Percentiles rank a stretch among this genome's conserved stretches.
These are phyloP conservation scores for Umbelopsis sp. DNA, from an alignment of 371 early-diverging fungal genomes.

Conservation along the genomic window DNA sequence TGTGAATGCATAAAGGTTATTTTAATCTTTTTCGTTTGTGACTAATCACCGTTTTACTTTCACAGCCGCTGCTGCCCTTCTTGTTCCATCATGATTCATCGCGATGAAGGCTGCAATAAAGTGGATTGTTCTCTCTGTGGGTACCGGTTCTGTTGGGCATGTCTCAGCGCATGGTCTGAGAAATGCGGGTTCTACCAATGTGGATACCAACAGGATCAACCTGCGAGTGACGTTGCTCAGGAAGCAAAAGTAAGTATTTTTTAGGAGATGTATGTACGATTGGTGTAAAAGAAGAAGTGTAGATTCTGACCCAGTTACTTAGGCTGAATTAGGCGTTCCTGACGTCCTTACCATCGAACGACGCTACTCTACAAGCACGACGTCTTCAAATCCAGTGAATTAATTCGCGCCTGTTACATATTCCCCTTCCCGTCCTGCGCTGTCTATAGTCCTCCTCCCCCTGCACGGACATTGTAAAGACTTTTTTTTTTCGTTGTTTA, in stretches of 20 bases:
- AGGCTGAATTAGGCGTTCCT: constrained; percentile 50
- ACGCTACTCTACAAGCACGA: constrained; percentile 4
- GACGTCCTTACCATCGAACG: constrained; percentile 42
- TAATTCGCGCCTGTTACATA: constrained; percentile 2
- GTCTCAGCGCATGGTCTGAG: constrained; percentile 48
- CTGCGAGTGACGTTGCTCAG: constrained; percentile 18
- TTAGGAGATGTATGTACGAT: too few species aligned
- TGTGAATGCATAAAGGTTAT: too few species aligned
- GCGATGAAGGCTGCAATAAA: constrained; percentile 82
- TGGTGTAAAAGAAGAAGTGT: too few species aligned
- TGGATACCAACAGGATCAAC: constrained; percentile 17
- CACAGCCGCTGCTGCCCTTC: constrained; percentile 67
- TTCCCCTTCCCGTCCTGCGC: neutral
- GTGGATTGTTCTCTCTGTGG: constrained; percentile 79
- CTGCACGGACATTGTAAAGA: constrained; percentile 6
- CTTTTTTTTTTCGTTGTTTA: neutral
- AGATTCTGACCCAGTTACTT: neutral
- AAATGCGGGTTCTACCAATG: constrained; percentile 49
- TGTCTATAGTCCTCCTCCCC: neutral
- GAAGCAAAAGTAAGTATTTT: constrained; percentile 12
- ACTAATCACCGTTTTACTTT: neutral
- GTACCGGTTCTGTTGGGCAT: constrained; percentile 72
- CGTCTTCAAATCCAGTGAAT: neutral
- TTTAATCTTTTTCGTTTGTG: too few species aligned
- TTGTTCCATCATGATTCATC: constrained; percentile 72